Conservation (phyloP, 1,284 basidiomycete genomes). For the Moesziomyces antarcticus region DNA sequence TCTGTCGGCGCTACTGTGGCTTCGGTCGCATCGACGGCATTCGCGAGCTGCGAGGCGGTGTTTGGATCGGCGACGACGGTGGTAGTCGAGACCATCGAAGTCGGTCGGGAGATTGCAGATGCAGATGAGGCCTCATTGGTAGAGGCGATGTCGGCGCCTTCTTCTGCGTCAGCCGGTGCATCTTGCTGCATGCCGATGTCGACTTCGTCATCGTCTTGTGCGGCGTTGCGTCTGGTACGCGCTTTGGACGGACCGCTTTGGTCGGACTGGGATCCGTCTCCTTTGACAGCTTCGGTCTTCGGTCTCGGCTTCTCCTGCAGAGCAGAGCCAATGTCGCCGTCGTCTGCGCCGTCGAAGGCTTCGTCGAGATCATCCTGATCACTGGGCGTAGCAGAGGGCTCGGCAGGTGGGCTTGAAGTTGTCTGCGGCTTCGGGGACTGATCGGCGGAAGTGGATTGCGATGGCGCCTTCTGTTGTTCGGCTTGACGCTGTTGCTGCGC, state of each 20-base stretch:
- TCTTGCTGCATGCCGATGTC: slow-evolving; percentile 38
- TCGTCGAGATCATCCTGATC: background rate
- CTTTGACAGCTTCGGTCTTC: background rate
- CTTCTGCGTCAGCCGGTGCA: slow-evolving; percentile 3
- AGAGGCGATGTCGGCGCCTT: slow-evolving; percentile 5
- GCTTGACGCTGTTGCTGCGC: slow-evolving; percentile 10
- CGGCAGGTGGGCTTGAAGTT: too few species aligned
- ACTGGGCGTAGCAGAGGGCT: background rate
- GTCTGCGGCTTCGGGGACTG: background rate
- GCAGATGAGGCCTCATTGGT: too few species aligned
- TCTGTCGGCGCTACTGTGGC: slow-evolving; percentile 9
- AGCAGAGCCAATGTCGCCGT: background rate
- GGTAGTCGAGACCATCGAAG: slow-evolving; percentile 6
- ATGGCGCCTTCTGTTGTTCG: background rate
- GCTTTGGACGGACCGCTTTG: background rate
- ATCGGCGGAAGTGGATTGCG: background rate
- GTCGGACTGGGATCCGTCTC: background rate
- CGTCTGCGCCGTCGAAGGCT: background rate
- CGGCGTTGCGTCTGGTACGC: background rate
- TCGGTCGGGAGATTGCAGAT: slow-evolving; percentile 1
- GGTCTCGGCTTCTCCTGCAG: background rate
- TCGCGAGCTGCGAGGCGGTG: slow-evolving; percentile 56
- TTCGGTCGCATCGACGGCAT: slow-evolving; percentile 27
- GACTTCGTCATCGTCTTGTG: slow-evolving; percentile 21
- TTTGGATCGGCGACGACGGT: slow-evolving; percentile 58